Evolutionary conservation across 257 asterid species (phyloP).

Genomic region (Ajuga chamaepitys): DNA sequence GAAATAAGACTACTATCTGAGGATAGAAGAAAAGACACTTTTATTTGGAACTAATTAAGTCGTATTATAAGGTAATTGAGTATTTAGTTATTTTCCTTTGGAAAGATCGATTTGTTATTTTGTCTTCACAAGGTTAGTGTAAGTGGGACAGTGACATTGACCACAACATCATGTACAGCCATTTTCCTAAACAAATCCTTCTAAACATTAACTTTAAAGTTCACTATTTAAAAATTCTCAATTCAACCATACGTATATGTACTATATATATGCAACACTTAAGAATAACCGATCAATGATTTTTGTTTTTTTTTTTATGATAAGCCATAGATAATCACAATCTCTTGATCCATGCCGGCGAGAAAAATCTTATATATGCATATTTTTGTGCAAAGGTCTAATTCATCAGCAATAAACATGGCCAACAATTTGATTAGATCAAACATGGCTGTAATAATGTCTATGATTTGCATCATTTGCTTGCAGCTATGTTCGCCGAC

Average conservation of each 20-base stretch:
- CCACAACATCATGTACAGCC: not conserved
- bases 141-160: not conserved
- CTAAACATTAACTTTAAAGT: too few species aligned
- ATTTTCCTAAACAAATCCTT: not conserved
- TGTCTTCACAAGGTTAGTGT: not conserved
- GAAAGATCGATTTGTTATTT: too few species aligned
- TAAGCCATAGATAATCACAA: not conserved
- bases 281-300: not conserved
- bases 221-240: too few species aligned
- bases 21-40: too few species aligned
- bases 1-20: too few species aligned
- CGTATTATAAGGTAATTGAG: too few species aligned
- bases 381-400: not conserved
- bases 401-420: conserved; percentile 5
- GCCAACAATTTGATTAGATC: not conserved
- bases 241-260: too few species aligned
- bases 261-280: not conserved
- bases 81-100: too few species aligned
- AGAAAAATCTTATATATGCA: not conserved
- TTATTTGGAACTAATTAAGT: too few species aligned
- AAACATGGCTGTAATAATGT: conserved; percentile 16
- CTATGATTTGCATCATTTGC: not conserved
- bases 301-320: not conserved
- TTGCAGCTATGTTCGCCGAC: not conserved
- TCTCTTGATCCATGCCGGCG: not conserved